Evolutionary conservation across 768 basidiomycete species (phyloP), one percentile per base, ranked within the genome.

Genomic region (Trametes gibbosa): DNA sequence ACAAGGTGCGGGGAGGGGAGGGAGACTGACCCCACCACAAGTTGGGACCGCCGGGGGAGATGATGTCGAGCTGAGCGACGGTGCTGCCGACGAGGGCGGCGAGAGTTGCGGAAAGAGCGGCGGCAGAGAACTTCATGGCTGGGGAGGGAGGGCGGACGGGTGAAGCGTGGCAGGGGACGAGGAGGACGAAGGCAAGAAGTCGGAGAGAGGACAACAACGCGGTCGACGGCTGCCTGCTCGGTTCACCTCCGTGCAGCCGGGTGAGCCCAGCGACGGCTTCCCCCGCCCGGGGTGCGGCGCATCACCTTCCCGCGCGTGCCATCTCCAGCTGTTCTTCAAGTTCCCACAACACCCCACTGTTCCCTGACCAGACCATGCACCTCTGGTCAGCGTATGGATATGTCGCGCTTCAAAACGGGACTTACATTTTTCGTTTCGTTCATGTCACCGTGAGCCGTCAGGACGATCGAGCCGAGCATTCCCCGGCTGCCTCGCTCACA

Each of bases 11-110:
- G 29, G 29, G 29, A 32, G 29, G 10, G 50, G 40, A 47, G 39
- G 19, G 19, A 10, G 23, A 53, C 60, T 53, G 59, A 87, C 86
- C 81, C 86, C 86, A 87, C 85, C 85, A 87, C 8, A 73, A 66
- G 63, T 72, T 51, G 1, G 75, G 41, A 13, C 72, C 67, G 32
- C 75, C 73, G 2, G 86, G 86, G 41, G 69, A 65, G 45, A 76
- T 71, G 73, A 87, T 73, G 40, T 64, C 32, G 56, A 84, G 72
- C 61, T 77, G 71, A 8, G 80, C 79, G 61, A 72, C 68, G 41
- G 73, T 76, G 41, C 74, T 65, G 61, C 71, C 68, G 52, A 70
- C 65, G 56, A 81, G 65, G 62, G 81, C 73, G 53, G 76, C 73
- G 58, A 76, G 64, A 29, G 75, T 63, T 61, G 74, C 60, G 57